Conservation (phyloP, 208 protist genomes). For the Wallacemonas sp. region DNA sequence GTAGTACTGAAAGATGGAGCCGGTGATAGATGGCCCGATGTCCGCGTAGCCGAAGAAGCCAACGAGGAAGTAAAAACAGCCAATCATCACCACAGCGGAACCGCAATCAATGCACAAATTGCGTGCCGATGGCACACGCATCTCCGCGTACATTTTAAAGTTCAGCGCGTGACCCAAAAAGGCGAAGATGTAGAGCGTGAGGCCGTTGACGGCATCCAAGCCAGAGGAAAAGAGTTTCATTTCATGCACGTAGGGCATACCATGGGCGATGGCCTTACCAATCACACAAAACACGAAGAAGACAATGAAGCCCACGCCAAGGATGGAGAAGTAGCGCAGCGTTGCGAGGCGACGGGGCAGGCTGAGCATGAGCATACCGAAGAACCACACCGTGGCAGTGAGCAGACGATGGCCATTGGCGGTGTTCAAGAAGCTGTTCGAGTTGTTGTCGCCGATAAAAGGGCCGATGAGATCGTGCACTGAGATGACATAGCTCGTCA, state of each 20-base stretch:
- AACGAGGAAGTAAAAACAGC: constrained; percentile 48
- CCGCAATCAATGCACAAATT: constrained; percentile 15
- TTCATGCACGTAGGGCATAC: constrained; percentile 31
- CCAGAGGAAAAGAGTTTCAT: constrained; percentile 36
- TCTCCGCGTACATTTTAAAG: constrained; percentile 44
- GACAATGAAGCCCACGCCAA: constrained; percentile 59
- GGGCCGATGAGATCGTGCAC: constrained; percentile 45
- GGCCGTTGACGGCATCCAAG: constrained; percentile 34
- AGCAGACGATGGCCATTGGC: constrained; percentile 40
- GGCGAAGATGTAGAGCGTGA: constrained; percentile 62
- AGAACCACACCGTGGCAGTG: constrained; percentile 45
- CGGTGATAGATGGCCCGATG: constrained; percentile 32
- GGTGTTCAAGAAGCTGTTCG: constrained; percentile 28
- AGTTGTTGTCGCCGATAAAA: constrained; percentile 28
- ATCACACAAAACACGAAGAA: constrained; percentile 68
- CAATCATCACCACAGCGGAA: constrained; percentile 41
- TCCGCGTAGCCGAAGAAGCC: constrained; percentile 72
- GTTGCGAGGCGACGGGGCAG: constrained; percentile 58
- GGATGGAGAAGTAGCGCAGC: constrained; percentile 64
- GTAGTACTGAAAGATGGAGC: constrained; percentile 41
- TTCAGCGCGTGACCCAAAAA: constrained; percentile 48
- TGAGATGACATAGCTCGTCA: constrained; percentile 62
- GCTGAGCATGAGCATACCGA: constrained; percentile 60
- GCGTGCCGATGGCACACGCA: constrained; percentile 21
- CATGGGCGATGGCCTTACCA: constrained; percentile 32